Percentiles rank a stretch among this genome's conserved stretches.
These are phyloP conservation scores for Erythrobasidium hasegawianum DNA, from an alignment of 1,284 basidiomycete species.

Conservation along the genomic window DNA sequence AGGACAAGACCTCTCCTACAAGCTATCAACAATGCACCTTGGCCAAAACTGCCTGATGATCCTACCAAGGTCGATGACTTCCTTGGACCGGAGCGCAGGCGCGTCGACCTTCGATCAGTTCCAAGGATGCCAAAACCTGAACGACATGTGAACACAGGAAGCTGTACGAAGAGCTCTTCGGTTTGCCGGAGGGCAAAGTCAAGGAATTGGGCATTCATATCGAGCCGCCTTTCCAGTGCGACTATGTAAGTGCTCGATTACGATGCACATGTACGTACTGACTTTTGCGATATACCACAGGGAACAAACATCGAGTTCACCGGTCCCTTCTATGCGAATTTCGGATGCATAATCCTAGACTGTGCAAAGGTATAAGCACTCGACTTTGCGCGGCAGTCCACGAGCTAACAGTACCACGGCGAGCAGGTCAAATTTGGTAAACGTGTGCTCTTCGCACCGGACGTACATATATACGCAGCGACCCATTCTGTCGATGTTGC, in stretches of 20 bases:
- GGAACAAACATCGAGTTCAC: constrained; percentile 39
- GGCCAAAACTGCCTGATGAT: constrained; percentile 2
- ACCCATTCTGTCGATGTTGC: constrained; percentile 31
- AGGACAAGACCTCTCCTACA: constrained; percentile 5
- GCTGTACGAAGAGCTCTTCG: constrained; percentile 40
- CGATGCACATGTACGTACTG: no score
- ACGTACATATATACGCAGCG: constrained; percentile 42
- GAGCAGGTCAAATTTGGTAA: constrained; percentile 15
- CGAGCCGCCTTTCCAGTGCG: constrained; percentile 43
- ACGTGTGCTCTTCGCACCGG: constrained; percentile 15
- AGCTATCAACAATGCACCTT: constrained; percentile 13
- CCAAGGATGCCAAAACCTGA: no score
- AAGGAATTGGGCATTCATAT: constrained; percentile 36
- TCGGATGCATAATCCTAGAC: constrained; percentile 39
- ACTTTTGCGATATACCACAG: no score
- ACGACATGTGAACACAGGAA: no score
- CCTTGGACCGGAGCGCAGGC: constrained; percentile 4
- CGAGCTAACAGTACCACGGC: no score
- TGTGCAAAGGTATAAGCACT: constrained; percentile 36
- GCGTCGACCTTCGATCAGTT: no score
- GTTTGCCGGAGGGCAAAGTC: constrained; percentile 34
- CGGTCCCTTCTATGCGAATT: constrained; percentile 42
- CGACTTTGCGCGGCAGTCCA: no score
- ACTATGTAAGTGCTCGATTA: constrained; percentile 35
- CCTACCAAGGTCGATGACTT: constrained; percentile 1